Percentiles rank a stretch among this genome's conserved stretches.
These are phyloP conservation scores for Coriolopsis trogii DNA, from an alignment of 1,284 basidiomycete species.

Conservation along the genomic window DNA sequence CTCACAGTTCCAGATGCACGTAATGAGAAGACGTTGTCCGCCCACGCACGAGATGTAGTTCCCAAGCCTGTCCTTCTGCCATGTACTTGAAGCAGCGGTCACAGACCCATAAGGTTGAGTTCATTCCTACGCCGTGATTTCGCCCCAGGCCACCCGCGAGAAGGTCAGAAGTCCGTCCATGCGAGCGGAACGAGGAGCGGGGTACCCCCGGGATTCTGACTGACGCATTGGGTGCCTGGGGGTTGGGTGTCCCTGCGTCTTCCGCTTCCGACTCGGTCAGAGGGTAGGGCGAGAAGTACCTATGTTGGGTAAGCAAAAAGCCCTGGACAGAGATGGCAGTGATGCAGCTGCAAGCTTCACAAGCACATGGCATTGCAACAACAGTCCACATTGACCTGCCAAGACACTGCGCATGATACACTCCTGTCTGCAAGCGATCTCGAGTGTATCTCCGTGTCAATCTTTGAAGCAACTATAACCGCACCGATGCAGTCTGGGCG, in stretches of 20 bases:
- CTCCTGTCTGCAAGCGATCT: too few species aligned
- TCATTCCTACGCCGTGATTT: constrained; percentile 50
- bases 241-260: constrained; percentile 39
- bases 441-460: too few species aligned
- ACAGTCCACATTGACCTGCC: too few species aligned
- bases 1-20: constrained; percentile 3
- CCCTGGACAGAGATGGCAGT: not conserved
- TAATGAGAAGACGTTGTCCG: constrained; percentile 2
- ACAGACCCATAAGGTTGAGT: constrained; percentile 77
- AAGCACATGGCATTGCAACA: too few species aligned
- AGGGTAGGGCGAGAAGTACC: constrained; percentile 92
- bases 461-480: too few species aligned
- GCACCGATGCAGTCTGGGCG: too few species aligned
- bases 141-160: constrained; percentile 64
- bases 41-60: constrained; percentile 75
- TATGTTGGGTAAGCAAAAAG: constrained; percentile 32
- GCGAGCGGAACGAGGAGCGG: constrained; percentile 53
- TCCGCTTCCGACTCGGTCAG: constrained; percentile 64
- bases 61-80: constrained; percentile 72
- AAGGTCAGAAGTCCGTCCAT: constrained; percentile 73
- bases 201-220: constrained; percentile 49
- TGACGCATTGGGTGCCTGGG: constrained; percentile 32
- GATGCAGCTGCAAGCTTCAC: not conserved
- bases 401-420: too few species aligned
- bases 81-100: constrained; percentile 98